Evolutionary conservation across 2,329 filamentous ascomycete species (phyloP).

Genomic region (Diatrype stigma): DNA sequence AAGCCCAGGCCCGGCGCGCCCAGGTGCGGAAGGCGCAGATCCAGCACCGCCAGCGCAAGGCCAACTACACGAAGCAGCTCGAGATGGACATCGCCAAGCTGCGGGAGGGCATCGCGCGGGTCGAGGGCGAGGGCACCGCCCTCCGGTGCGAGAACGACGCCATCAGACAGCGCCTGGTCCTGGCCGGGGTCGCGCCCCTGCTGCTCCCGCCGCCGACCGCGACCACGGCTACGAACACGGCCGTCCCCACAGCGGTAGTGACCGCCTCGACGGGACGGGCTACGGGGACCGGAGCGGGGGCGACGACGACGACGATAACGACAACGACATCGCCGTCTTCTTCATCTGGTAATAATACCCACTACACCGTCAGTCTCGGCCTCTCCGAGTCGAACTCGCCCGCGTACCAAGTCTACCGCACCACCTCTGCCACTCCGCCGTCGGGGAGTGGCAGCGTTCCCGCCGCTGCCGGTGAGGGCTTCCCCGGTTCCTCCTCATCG

Average conservation of each 20-base stretch:
- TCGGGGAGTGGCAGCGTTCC: conserved; percentile 3
- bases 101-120: conserved; percentile 41
- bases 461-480: neutral
- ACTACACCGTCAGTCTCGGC: conserved; percentile 31
- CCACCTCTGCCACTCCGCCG: conserved; percentile 5
- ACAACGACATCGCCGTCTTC: neutral
- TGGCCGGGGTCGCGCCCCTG: conserved; percentile 12
- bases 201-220: neutral
- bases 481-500: neutral
- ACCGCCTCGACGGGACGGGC: neutral
- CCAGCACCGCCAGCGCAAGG: conserved; percentile 53
- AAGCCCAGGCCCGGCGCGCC: conserved; percentile 42
- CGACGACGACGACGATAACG: neutral
- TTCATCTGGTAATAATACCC: neutral
- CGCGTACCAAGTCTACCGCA: conserved; percentile 36
- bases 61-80: conserved; percentile 50
- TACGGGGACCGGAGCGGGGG: neutral
- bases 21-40: conserved; percentile 52
- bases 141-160: conserved; percentile 40
- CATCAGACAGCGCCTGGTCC: conserved; percentile 33
- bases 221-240: neutral
- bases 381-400: conserved; percentile 41
- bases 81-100: conserved; percentile 47
- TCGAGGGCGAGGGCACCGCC: conserved; percentile 34
- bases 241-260: neutral